phyloP scores from a whole-genome alignment of 176 grass and related monocot species.

The Oryza rufipogon region DNA sequence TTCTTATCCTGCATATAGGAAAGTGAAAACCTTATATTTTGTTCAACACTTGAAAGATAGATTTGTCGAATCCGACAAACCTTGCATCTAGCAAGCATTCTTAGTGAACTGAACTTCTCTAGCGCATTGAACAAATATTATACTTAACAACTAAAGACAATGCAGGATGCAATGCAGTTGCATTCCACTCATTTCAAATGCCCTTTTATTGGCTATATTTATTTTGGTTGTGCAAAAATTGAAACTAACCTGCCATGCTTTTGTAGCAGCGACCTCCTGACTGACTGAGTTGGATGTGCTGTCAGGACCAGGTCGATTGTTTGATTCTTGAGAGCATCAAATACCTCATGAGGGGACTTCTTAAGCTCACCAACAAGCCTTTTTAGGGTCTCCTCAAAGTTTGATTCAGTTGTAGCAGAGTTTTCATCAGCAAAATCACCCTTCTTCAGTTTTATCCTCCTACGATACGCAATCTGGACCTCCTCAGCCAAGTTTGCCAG shows the following conservation, averaged over 20 bases:
- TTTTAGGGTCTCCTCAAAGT: constrained; percentile 90
- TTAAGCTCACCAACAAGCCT: constrained; percentile 68
- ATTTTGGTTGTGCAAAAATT: constrained; percentile 26
- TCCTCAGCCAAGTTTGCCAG: constrained; percentile 96
- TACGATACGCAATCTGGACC: constrained; percentile 88
- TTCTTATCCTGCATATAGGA: constrained; percentile 69
- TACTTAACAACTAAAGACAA: not conserved
- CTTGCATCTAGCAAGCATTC: constrained; percentile 8
- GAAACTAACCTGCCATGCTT: constrained; percentile 88
- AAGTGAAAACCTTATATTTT: constrained; percentile 1
- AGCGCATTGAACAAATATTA: not conserved
- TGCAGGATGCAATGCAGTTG: not conserved
- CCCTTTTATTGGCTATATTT: constrained; percentile 5
- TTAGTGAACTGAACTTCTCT: not conserved
- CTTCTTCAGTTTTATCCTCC: constrained; percentile 85
- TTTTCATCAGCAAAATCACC: constrained; percentile 93
- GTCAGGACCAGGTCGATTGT: constrained; percentile 91
- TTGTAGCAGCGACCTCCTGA: constrained; percentile 87
- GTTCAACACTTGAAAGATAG: not conserved
- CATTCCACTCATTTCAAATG: not conserved
- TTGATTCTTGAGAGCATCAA: constrained; percentile 89
- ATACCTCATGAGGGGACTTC: constrained; percentile 76
- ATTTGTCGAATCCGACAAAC: not conserved
- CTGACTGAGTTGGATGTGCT: constrained; percentile 93
- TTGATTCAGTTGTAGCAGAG: constrained; percentile 86